These are phyloP conservation scores for Monilinia laxa DNA, from an alignment of 2,329 filamentous ascomycete genomes.

Conservation along the genomic window DNA sequence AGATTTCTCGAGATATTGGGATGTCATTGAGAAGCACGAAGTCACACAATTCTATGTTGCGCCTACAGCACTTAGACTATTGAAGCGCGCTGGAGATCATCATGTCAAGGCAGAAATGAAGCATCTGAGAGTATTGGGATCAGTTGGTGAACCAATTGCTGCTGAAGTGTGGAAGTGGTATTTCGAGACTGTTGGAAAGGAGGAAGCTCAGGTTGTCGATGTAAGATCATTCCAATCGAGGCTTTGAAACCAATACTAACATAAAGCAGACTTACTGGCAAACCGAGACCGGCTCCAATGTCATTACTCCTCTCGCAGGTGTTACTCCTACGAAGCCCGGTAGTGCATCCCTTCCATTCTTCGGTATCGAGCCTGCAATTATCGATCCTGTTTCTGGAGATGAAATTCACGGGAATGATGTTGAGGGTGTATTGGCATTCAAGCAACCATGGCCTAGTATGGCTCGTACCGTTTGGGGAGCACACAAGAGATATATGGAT, in stretches of 20 bases:
- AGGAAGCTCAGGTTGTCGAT: constrained; percentile 90
- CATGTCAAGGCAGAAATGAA: constrained; percentile 89
- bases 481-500: constrained; percentile 98
- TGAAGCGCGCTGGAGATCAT: constrained; percentile 94
- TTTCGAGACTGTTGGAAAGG: constrained; percentile 89
- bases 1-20: constrained; percentile 98
- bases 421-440: constrained; percentile 77
- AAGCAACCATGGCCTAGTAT: constrained; percentile 94
- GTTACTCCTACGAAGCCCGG: constrained; percentile 96
- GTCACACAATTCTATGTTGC: constrained; percentile 99
- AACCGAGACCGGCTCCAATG: constrained; percentile 96
- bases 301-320: constrained; percentile 90
- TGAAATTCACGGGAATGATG: constrained; percentile 92
- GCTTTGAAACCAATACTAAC: constrained; percentile 34
- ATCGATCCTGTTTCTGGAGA: constrained; percentile 94
- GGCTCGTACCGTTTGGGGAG: constrained; percentile 96
- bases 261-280: constrained; percentile 90
- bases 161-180: constrained; percentile 99
- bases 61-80: constrained; percentile 84
- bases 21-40: constrained; percentile 91
- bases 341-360: constrained; percentile 94
- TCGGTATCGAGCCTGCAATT: constrained; percentile 95
- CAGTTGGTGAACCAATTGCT: constrained; percentile 95
- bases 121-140: constrained; percentile 84
- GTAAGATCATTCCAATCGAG: constrained; percentile 55